Conservation (phyloP, 345 rosid genomes). For the Populus alba region DNA sequence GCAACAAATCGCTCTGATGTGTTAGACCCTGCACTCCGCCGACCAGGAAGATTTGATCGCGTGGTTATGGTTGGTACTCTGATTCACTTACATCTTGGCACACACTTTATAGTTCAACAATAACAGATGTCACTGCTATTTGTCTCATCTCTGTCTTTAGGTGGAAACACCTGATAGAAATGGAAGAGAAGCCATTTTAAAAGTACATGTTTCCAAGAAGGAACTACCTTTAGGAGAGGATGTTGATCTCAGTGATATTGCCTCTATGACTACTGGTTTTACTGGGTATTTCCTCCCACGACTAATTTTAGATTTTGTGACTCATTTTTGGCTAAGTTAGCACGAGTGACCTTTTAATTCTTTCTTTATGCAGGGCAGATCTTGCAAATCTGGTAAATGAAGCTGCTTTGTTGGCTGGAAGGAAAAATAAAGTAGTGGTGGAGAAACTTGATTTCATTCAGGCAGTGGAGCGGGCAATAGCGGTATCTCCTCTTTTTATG, state of each 20-base stretch:
- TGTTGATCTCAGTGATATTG: slow-evolving; percentile 71
- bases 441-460: slow-evolving; percentile 84
- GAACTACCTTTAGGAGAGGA: slow-evolving; percentile 81
- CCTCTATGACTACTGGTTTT: slow-evolving; percentile 95
- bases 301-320: slow-evolving; percentile 1
- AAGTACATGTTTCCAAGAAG: slow-evolving; percentile 76
- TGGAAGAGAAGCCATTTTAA: slow-evolving; percentile 92
- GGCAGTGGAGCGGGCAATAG: slow-evolving; percentile 93
- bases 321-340: neutral
- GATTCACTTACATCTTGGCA: slow-evolving; percentile 12
- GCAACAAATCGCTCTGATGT: slow-evolving; percentile 98
- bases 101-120: neutral
- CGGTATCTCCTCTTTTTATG: slow-evolving; percentile 42
- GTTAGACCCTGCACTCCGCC: slow-evolving; percentile 88
- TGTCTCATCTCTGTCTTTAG: slow-evolving; percentile 37
- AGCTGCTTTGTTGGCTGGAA: slow-evolving; percentile 97
- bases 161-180: slow-evolving; percentile 87
- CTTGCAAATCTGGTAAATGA: slow-evolving; percentile 97
- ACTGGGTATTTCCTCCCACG: slow-evolving; percentile 33
- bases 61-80: slow-evolving; percentile 69
- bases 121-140: slow-evolving; percentile 10
- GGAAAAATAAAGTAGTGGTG: slow-evolving; percentile 68
- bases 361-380: slow-evolving; percentile 69
- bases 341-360: slow-evolving; percentile 7
- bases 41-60: slow-evolving; percentile 99